Evolutionary conservation across 2,329 filamentous ascomycete genomes (phyloP).

Genomic region (Ophiostoma quercus): DNA sequence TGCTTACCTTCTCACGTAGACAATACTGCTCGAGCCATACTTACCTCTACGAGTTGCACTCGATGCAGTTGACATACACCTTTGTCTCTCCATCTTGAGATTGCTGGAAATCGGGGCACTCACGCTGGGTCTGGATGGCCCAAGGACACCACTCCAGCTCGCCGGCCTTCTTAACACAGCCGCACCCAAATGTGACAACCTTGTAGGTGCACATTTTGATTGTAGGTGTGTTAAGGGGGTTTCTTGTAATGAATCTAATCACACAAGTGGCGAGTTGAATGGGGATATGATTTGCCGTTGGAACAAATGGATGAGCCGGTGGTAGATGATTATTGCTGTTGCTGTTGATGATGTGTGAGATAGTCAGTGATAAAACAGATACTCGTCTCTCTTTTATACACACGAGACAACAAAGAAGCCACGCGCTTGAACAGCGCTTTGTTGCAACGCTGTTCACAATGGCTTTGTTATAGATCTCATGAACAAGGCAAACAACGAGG

Average conservation of each 20-base stretch:
- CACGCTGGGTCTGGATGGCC: background rate
- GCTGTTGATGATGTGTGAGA: background rate
- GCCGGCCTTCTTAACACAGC: constrained; percentile 14
- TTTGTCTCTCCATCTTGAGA: background rate
- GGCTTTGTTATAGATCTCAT: background rate
- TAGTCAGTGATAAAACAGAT: background rate
- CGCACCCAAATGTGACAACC: constrained; percentile 15
- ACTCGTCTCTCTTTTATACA: background rate
- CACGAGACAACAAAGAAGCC: background rate
- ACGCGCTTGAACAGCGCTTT: background rate
- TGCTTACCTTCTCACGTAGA: background rate
- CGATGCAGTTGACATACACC: constrained; percentile 17
- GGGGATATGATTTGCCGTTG: background rate
- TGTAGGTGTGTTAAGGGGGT: background rate
- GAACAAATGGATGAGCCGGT: background rate
- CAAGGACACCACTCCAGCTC: constrained; percentile 10
- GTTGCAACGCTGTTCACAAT: background rate
- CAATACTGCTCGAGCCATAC: background rate
- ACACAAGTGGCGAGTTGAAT: background rate
- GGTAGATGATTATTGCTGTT: background rate
- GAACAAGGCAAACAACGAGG: background rate
- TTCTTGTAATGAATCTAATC: constrained; percentile 2
- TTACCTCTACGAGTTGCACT: constrained; percentile 14
- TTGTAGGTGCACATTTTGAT: constrained; percentile 14
- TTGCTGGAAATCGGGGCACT: constrained; percentile 22